These are phyloP conservation scores for Boletus rex-veris DNA, from an alignment of 768 basidiomycete species.

Conservation along the genomic window DNA sequence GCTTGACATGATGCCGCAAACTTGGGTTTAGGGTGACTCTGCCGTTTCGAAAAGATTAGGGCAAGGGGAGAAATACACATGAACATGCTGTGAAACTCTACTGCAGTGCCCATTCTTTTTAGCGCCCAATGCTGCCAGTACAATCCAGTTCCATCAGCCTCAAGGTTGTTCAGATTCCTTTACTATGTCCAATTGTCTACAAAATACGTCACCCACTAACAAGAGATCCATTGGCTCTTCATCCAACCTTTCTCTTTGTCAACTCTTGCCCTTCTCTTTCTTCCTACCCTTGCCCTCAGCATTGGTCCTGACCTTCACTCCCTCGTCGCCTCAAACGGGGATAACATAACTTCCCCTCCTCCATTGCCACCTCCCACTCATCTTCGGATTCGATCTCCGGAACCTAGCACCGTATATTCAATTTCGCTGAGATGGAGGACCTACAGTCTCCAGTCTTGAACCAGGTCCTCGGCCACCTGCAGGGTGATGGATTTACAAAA, in stretches of 20 bases:
- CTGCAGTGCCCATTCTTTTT: too few relatives aligned
- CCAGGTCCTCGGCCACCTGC: neutral
- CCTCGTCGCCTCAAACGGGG: slow-evolving; percentile 30
- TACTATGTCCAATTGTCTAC: too few relatives aligned
- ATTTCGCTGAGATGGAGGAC: slow-evolving; percentile 38
- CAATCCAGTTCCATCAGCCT: too few relatives aligned
- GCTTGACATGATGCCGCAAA: too few relatives aligned
- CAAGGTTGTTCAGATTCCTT: too few relatives aligned
- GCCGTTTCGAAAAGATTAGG: too few relatives aligned
- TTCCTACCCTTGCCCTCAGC: neutral
- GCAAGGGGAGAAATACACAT: too few relatives aligned
- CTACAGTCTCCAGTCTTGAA: neutral
- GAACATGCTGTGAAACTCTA: too few relatives aligned
- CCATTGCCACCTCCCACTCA: slow-evolving; percentile 75
- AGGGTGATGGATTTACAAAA: neutral
- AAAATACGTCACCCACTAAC: neutral
- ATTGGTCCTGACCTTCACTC: neutral
- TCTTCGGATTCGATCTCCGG: slow-evolving; percentile 86
- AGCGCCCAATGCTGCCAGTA: too few relatives aligned
- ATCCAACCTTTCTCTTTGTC: neutral
- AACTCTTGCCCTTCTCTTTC: neutral
- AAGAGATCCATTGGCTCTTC: slow-evolving; percentile 1
- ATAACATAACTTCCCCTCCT: slow-evolving; percentile 72
- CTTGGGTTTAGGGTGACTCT: too few relatives aligned
- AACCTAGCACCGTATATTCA: slow-evolving; percentile 48